Evolutionary conservation across 257 asterid genomes (phyloP), one percentile per base, ranked within the genome.

Genomic region (Cinchona pubescens): DNA sequence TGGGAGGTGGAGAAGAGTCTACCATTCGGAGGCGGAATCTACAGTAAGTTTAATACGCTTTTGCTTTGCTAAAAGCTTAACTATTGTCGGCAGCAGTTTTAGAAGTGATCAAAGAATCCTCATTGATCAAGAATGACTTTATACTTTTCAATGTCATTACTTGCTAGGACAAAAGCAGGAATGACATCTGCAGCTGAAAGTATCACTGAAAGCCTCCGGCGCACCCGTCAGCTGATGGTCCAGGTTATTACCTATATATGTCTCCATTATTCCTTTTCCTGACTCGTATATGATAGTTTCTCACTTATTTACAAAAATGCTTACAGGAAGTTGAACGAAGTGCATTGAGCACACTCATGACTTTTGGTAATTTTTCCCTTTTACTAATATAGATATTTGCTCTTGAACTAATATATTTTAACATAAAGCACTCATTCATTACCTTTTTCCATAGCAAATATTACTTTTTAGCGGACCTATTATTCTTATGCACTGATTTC

Each of bases 111-210:
- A 64, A 32, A 58, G 18, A 14, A 43, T 68, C 35, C 59, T 67
- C 45, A 32, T 53, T 69, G 71, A 65, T 67, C 67, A 69, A 25
- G 68, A 70, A 64, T 42, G 6, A 51, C n/a, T n/a, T 43, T 10
- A 5, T 5, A 43, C 14, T 43, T 43, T 43, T 2, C 14, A 43
- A 48, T 37, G 56, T 80, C 63, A 75, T 61, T 83, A 32, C 74
- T 76, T 74, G 40, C 49, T 81, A 95, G 99, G 90, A 95, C 99
- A 53, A 91, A 84, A 86, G 93, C 96, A 75, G 97, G 98, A 76
- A 90, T 95, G 98, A 95, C 98, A 79, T 87, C 98, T 85, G 97
- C 99, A 61, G 92, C 99, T 79, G 99, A 92, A 89, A 87, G 90
- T 80, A 90, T 95, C 80, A 95, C 99, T 32, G 98, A 92, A 79